phyloP scores from a whole-genome alignment of 805 yeast genomes.

The Starmerella stigmatis region DNA sequence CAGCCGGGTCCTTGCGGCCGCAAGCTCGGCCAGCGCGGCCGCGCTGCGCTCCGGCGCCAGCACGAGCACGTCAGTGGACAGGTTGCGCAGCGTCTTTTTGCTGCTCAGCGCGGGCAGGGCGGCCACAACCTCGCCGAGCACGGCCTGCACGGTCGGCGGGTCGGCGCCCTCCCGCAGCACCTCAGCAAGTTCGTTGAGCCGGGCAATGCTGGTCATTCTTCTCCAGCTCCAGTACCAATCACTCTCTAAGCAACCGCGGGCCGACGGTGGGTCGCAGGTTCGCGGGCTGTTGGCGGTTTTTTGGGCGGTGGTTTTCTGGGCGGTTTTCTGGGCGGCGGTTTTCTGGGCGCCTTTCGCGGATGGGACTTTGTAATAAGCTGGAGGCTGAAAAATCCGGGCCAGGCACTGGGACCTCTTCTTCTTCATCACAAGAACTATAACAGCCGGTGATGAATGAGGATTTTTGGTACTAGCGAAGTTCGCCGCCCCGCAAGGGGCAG shows the following conservation, averaged over 20 bases:
- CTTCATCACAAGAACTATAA: constrained; percentile 23
- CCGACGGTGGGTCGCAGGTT: too few species aligned
- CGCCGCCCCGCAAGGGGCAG: constrained; percentile 6
- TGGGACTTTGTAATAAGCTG: background rate
- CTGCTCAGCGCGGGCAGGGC: constrained; percentile 10
- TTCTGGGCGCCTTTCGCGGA: background rate
- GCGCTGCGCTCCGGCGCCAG: background rate
- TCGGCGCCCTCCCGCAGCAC: background rate
- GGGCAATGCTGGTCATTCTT: constrained; percentile 2
- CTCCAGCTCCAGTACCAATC: too few species aligned
- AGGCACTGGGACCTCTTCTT: background rate
- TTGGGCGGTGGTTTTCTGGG: too few species aligned
- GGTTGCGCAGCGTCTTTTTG: constrained; percentile 6
- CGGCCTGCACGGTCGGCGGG: background rate
- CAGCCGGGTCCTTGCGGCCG: background rate
- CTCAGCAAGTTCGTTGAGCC: constrained; percentile 2
- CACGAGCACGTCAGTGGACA: background rate
- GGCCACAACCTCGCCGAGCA: constrained; percentile 4
- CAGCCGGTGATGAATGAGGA: constrained; percentile 24
- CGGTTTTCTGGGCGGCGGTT: too few species aligned
- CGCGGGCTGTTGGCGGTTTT: too few species aligned
- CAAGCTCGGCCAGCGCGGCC: background rate
- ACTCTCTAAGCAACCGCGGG: too few species aligned
- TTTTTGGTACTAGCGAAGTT: constrained; percentile 20
- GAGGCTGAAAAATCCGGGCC: constrained; percentile 6